Percentiles rank a stretch among this genome's conserved stretches.
Evolutionary conservation across 139 green algal species (phyloP).

Genomic region (Medakamo hakoo): DNA sequence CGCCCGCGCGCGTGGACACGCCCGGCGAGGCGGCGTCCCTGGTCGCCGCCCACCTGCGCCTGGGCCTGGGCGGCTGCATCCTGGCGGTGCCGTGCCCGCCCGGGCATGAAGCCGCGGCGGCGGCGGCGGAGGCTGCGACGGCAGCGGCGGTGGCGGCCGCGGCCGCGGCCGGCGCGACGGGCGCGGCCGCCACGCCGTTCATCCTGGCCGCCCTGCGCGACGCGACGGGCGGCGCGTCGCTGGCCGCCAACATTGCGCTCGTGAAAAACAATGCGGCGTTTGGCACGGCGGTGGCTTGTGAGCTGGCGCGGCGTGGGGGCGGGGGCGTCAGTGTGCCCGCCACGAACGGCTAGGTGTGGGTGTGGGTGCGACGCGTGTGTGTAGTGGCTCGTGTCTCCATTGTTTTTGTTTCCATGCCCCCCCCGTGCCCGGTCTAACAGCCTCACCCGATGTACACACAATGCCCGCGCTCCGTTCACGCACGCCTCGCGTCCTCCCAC

Average conservation of each 20-base stretch:
- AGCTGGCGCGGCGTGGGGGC: too few species aligned
- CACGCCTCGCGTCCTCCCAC: background rate
- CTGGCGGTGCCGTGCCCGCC: slow-evolving; percentile 68
- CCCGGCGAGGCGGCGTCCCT: slow-evolving; percentile 41
- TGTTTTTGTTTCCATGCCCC: too few species aligned
- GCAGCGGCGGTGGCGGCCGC: slow-evolving; percentile 53
- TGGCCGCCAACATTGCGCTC: slow-evolving; percentile 84
- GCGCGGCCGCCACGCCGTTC: slow-evolving; percentile 77
- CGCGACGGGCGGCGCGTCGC: slow-evolving; percentile 55
- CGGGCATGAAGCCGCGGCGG: slow-evolving; percentile 38
- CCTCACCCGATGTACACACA: too few species aligned
- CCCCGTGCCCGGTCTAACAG: too few species aligned
- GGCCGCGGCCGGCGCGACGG: slow-evolving; percentile 26
- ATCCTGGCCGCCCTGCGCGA: slow-evolving; percentile 66
- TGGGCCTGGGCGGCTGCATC: slow-evolving; percentile 41
- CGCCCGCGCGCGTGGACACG: slow-evolving; percentile 34
- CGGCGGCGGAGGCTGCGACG: slow-evolving; percentile 47
- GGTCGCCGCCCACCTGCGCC: slow-evolving; percentile 16
- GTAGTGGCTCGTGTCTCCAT: too few species aligned
- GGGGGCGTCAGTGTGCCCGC: too few species aligned
- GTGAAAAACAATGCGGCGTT: slow-evolving; percentile 89
- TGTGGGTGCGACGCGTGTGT: too few species aligned
- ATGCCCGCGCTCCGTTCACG: background rate
- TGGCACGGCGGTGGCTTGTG: slow-evolving; percentile 51
- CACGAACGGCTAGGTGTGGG: too few species aligned